phyloP scores from a whole-genome alignment of 805 yeast genomes.

The Candida golubevii region DNA sequence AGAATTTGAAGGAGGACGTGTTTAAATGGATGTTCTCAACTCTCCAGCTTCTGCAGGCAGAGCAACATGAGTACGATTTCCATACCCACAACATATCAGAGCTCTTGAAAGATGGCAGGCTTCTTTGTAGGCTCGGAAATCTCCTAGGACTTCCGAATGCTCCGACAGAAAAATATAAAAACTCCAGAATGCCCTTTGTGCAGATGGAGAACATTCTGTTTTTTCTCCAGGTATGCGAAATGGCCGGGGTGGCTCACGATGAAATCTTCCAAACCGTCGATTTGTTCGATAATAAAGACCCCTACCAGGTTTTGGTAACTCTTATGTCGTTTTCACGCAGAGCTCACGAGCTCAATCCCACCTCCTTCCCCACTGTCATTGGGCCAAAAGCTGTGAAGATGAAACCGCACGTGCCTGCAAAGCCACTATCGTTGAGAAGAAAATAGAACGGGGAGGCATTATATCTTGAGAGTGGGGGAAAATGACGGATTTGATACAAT shows the following conservation, averaged over 20 bases:
- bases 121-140: conserved; percentile 34
- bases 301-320: conserved; percentile 73
- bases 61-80: conserved; percentile 6
- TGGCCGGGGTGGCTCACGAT: conserved; percentile 70
- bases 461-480: too few relatives aligned
- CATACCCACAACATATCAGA: conserved; percentile 44
- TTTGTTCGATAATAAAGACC: conserved; percentile 67
- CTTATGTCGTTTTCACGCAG: conserved; percentile 69
- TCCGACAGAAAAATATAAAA: conserved; percentile 47
- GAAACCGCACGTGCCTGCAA: conserved; percentile 50
- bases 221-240: conserved; percentile 58
- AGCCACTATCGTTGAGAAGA: conserved; percentile 34
- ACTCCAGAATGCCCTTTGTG: conserved; percentile 65
- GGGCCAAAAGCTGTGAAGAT: conserved; percentile 44
- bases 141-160: conserved; percentile 22
- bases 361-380: conserved; percentile 24
- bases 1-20: conserved; percentile 35
- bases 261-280: conserved; percentile 79
- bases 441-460: too few relatives aligned
- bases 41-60: conserved; percentile 17
- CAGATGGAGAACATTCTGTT: conserved; percentile 83
- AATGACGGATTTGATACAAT: too few relatives aligned
- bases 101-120: conserved; percentile 55
- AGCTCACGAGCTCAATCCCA: conserved; percentile 43
- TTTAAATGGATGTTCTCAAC: conserved; percentile 52